These are phyloP conservation scores for Teratosphaeria destructans DNA, from an alignment of 2,329 filamentous ascomycete genomes.

Conservation along the genomic window DNA sequence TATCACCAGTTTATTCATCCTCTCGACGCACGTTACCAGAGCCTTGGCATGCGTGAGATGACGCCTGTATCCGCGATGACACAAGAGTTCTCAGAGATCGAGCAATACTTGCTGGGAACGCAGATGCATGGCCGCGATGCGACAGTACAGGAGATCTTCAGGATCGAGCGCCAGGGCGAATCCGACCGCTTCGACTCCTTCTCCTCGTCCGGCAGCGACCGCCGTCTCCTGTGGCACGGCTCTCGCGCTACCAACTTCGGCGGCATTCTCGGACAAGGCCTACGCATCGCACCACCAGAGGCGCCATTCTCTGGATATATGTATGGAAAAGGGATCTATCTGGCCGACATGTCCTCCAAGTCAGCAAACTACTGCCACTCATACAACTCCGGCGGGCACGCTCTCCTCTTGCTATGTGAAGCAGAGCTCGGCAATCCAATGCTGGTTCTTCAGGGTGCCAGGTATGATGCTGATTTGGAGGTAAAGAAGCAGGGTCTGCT, in stretches of 20 bases:
- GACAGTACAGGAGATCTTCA: constrained; percentile 62
- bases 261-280: constrained; percentile 76
- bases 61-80: constrained; percentile 50
- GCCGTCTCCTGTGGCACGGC: constrained; percentile 78
- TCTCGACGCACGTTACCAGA: constrained; percentile 62
- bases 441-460: constrained; percentile 48
- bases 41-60: constrained; percentile 67
- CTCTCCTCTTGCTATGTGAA: constrained; percentile 71
- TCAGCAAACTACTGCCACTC: constrained; percentile 64
- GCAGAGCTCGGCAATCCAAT: constrained; percentile 71
- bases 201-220: constrained; percentile 46
- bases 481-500: constrained; percentile 51
- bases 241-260: constrained; percentile 66
- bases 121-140: not conserved
- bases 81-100: constrained; percentile 6
- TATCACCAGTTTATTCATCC: constrained; percentile 38
- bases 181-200: constrained; percentile 54
- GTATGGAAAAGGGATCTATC: constrained; percentile 84
- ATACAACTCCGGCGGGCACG: constrained; percentile 53
- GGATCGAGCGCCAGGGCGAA: constrained; percentile 68
- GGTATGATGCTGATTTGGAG: constrained; percentile 53
- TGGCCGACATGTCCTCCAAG: constrained; percentile 77
- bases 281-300: constrained; percentile 80
- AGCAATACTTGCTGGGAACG: not conserved
- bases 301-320: constrained; percentile 57